Evolutionary conservation across 257 asterid genomes (phyloP).

Genomic region (Ophiorrhiza pumila): DNA sequence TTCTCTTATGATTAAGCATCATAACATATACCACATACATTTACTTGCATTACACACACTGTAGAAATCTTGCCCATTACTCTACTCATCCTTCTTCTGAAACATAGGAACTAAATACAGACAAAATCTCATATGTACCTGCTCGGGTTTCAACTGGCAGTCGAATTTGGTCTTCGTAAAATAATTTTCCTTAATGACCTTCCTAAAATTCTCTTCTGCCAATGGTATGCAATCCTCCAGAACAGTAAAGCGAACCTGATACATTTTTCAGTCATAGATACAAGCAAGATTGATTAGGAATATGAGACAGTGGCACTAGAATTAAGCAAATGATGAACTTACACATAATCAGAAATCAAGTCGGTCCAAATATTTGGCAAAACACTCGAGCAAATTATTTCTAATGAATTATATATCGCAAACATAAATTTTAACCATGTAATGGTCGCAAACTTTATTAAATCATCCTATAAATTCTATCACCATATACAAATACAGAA

Average conservation of each 20-base stretch:
- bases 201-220: constrained; percentile 81
- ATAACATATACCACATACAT: not conserved
- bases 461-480: not conserved
- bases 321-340: not conserved
- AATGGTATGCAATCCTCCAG: constrained; percentile 68
- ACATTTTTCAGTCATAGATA: constrained; percentile 16
- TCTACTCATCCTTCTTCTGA: not conserved
- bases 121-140: constrained; percentile 36
- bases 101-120: not conserved
- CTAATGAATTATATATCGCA: not conserved
- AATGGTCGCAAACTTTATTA: not conserved
- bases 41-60: not conserved
- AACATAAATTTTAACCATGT: not conserved
- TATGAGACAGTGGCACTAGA: not conserved
- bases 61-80: not conserved
- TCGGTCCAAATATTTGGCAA: not conserved
- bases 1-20: not conserved
- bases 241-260: constrained; percentile 70
- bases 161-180: constrained; percentile 60
- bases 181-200: constrained; percentile 61
- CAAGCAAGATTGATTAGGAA: constrained; percentile 11
- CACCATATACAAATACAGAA: not conserved
- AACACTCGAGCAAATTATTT: not conserved
- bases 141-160: constrained; percentile 60
- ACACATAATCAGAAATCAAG: not conserved